phyloP scores from a whole-genome alignment of 805 yeast species.

The Myxozyma geophila region DNA sequence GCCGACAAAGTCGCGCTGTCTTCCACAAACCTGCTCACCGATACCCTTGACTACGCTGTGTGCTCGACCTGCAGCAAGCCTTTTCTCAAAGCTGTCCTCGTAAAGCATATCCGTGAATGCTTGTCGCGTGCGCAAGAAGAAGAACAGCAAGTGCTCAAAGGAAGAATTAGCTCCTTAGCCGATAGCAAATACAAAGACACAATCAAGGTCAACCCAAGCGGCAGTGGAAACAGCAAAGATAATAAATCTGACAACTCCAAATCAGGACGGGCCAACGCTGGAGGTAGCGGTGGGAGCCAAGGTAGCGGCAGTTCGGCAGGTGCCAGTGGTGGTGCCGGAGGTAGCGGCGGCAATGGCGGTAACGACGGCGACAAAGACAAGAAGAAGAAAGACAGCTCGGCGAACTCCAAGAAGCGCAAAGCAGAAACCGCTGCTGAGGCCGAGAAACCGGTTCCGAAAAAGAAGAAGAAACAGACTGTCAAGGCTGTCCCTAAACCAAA shows the following conservation, averaged over 20 bases:
- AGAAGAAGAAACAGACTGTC: slow-evolving; percentile 32
- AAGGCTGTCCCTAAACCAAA: slow-evolving; percentile 44
- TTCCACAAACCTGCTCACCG: slow-evolving; percentile 47
- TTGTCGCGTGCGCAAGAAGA: slow-evolving; percentile 21
- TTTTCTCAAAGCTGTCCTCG: slow-evolving; percentile 47
- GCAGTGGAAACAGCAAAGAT: slow-evolving; percentile 5
- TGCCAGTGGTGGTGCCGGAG: slow-evolving; percentile 25
- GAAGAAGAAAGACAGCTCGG: slow-evolving; percentile 34
- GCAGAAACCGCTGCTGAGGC: slow-evolving; percentile 30
- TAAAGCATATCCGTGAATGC: slow-evolving; percentile 51
- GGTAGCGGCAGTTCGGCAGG: slow-evolving; percentile 6
- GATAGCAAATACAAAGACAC: slow-evolving; percentile 8
- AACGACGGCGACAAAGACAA: slow-evolving; percentile 27
- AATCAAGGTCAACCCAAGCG: slow-evolving; percentile 1
- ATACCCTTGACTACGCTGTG: slow-evolving; percentile 51
- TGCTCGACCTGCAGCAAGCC: slow-evolving; percentile 57
- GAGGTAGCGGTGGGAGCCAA: slow-evolving; percentile 9
- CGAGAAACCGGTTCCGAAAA: slow-evolving; percentile 28
- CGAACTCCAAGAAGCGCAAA: slow-evolving; percentile 34
- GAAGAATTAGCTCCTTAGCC: slow-evolving; percentile 1
- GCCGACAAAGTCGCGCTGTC: slow-evolving; percentile 30
- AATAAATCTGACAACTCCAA: slow-evolving; percentile 14
- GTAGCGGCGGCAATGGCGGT: slow-evolving; percentile 19
- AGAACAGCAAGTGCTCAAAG: slow-evolving; percentile 30
- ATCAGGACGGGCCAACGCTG: slow-evolving; percentile 28